A percentile compares a stretch with the other conserved stretches of the same genome.
These are phyloP conservation scores for Coniochaeta pulveracea DNA, from an alignment of 2,329 filamentous ascomycete species.

Conservation along the genomic window DNA sequence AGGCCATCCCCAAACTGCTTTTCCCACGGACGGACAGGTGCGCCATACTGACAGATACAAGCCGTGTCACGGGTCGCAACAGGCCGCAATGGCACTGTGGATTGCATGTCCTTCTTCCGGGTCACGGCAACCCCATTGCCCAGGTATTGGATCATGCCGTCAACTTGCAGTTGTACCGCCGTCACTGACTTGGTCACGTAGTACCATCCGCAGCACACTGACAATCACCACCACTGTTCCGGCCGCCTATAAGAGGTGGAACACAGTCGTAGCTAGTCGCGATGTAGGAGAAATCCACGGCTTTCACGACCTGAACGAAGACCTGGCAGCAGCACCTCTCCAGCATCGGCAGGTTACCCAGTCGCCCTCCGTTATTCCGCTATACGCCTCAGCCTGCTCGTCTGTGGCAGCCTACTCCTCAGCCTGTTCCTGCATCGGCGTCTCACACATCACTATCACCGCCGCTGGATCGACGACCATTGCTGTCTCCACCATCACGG, in stretches of 20 bases:
- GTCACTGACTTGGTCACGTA: neutral
- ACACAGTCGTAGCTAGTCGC: neutral
- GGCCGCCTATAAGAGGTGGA: constrained; percentile 1
- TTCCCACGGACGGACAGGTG: neutral
- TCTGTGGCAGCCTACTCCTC: constrained; percentile 8
- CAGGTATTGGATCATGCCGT: too few species aligned
- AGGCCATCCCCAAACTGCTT: neutral
- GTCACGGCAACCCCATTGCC: constrained; percentile 7
- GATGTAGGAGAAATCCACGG: neutral
- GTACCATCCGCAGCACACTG: constrained; percentile 1
- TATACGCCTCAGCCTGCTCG: constrained; percentile 8
- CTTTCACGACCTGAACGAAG: neutral
- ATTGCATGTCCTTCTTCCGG: constrained; percentile 7
- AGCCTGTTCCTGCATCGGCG: constrained; percentile 12
- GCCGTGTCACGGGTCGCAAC: constrained; percentile 2
- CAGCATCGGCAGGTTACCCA: constrained; percentile 4
- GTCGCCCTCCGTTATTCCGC: constrained; percentile 4
- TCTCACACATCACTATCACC: constrained; percentile 8
- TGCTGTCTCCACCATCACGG: constrained; percentile 6
- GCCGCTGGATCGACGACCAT: constrained; percentile 6
- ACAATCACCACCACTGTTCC: constrained; percentile 5
- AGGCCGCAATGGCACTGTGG: constrained; percentile 6
- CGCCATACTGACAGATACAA: neutral
- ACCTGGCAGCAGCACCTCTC: constrained; percentile 1
- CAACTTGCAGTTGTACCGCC: too few species aligned